Evolutionary conservation across 23 red algal species (phyloP).

Genomic region (Gracilariopsis chorda): DNA sequence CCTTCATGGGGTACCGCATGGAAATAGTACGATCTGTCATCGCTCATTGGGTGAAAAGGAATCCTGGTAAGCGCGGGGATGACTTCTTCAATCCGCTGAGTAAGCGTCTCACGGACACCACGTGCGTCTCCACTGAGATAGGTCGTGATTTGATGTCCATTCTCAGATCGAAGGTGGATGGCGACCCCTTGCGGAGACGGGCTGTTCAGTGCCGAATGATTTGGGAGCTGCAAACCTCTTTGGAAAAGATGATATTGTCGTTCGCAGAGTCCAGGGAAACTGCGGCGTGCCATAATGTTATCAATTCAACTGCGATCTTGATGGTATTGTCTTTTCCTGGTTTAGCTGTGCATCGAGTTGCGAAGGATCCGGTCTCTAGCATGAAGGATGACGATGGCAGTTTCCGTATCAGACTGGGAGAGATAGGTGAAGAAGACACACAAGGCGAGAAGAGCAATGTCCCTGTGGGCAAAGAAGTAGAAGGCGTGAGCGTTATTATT

Average conservation of each 20-base stretch:
- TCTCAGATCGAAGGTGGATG: not conserved
- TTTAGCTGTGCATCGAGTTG: not conserved
- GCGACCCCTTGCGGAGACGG: not conserved
- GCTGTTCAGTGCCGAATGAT: not conserved
- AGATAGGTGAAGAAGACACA: too few relatives aligned
- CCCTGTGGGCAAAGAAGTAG: too few relatives aligned
- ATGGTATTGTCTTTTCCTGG: not conserved
- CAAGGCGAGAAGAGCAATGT: too few relatives aligned
- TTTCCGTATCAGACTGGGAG: too few relatives aligned
- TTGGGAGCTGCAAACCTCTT: not conserved
- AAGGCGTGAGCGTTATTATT: not conserved
- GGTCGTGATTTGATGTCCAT: too few relatives aligned
- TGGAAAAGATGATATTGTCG: not conserved
- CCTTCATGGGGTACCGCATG: constrained; percentile 1
- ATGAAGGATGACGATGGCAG: not conserved
- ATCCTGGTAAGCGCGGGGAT: not conserved
- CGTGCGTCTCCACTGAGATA: too few relatives aligned
- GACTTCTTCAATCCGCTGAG: not conserved
- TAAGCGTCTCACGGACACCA: too few relatives aligned
- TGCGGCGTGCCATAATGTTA: too few relatives aligned
- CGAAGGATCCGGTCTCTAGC: not conserved
- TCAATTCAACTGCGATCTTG: not conserved
- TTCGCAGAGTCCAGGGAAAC: too few relatives aligned
- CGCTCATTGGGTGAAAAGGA: not conserved
- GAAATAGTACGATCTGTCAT: not conserved